phyloP scores from a whole-genome alignment of 2,329 filamentous ascomycete species.

The Penicillium griseofulvum region DNA sequence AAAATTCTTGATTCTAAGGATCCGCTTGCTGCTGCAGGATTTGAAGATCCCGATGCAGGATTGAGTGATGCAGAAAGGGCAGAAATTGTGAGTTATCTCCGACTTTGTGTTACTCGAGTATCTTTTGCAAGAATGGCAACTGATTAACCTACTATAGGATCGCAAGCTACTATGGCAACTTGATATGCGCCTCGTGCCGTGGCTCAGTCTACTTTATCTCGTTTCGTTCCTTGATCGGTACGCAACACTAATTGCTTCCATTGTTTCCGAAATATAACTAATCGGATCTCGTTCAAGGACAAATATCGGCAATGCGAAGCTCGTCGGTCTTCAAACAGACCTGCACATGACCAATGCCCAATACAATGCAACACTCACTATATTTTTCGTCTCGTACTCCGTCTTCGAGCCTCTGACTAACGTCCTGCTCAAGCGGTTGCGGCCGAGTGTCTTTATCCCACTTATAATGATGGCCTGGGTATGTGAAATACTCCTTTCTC shows the following conservation, averaged over 20 bases:
- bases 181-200: constrained; percentile 47
- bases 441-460: constrained; percentile 76
- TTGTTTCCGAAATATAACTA: not conserved
- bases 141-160: constrained; percentile 32
- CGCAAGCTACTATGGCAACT: constrained; percentile 46
- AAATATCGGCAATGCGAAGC: constrained; percentile 72
- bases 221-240: constrained; percentile 43
- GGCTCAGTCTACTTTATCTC: constrained; percentile 48
- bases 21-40: constrained; percentile 13
- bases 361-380: constrained; percentile 73
- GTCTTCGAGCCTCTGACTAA: constrained; percentile 75
- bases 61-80: constrained; percentile 62
- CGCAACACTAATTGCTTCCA: not conserved
- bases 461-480: constrained; percentile 68
- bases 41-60: constrained; percentile 61
- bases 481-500: not conserved
- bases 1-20: constrained; percentile 8
- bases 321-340: constrained; percentile 57
- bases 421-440: constrained; percentile 70
- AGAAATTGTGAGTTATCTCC: constrained; percentile 52
- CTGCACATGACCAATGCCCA: constrained; percentile 61
- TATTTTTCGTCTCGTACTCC: constrained; percentile 85
- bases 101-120: not conserved
- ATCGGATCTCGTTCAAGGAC: constrained; percentile 43
- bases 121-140: not conserved